phyloP scores from a whole-genome alignment of 1,284 basidiomycete genomes.

The Sphaerobolus stellatus region DNA sequence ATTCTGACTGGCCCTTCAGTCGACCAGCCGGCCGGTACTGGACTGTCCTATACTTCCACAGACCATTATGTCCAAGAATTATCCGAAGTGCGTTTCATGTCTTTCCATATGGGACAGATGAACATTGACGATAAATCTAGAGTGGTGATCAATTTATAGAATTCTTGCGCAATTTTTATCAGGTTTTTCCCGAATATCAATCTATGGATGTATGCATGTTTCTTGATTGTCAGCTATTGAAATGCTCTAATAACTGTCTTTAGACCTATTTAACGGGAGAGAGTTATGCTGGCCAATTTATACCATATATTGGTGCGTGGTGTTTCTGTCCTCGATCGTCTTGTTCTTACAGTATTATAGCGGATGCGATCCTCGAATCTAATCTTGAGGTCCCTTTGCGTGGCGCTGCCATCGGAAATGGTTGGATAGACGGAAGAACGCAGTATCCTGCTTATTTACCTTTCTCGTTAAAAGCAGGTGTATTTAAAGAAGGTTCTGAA shows the following conservation, averaged over 20 bases:
- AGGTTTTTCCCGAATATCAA: slow-evolving; percentile 86
- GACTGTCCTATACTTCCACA: slow-evolving; percentile 87
- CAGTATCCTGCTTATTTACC: slow-evolving; percentile 94
- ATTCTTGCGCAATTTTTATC: slow-evolving; percentile 87
- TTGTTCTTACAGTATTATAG: slow-evolving; percentile 39
- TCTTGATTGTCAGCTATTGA: slow-evolving; percentile 15
- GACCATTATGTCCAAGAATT: slow-evolving; percentile 83
- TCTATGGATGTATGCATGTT: slow-evolving; percentile 71
- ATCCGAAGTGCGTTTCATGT: slow-evolving; percentile 52
- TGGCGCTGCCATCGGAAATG: slow-evolving; percentile 93
- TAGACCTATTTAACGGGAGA: slow-evolving; percentile 93
- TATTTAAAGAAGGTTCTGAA: slow-evolving; percentile 73
- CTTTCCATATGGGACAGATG: slow-evolving; percentile 12
- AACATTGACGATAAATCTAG: slow-evolving; percentile 41
- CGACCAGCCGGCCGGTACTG: slow-evolving; percentile 96
- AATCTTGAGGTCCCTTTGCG: slow-evolving; percentile 57
- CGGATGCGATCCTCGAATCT: slow-evolving; percentile 76
- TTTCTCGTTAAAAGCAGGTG: slow-evolving; percentile 77
- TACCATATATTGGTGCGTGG: slow-evolving; percentile 84
- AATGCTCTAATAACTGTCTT: slow-evolving; percentile 13
- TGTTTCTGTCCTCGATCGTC: slow-evolving; percentile 12
- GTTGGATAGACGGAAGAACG: slow-evolving; percentile 88
- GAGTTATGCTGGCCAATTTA: slow-evolving; percentile 98
- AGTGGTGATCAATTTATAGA: slow-evolving; percentile 78
- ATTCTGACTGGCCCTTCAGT: slow-evolving; percentile 47